Percentiles rank a stretch among this genome's conserved stretches.
phyloP scores from a whole-genome alignment of 352 stramenopile genomes.

The Phytophthora podocarpi region DNA sequence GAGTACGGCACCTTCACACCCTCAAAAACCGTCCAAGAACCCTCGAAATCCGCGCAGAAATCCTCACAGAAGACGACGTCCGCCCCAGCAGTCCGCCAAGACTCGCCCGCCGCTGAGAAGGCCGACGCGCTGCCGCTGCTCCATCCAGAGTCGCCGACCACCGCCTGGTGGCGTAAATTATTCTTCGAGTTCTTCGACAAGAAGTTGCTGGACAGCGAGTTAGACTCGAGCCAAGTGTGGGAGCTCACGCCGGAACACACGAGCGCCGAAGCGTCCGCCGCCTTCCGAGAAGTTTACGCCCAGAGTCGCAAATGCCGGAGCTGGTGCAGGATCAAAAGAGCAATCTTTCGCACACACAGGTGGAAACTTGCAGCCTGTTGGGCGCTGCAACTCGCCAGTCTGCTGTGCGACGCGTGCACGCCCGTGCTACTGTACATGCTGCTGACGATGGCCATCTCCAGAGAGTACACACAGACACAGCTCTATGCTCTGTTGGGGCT shows the following conservation, averaged over 20 bases:
- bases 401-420: conserved; percentile 42
- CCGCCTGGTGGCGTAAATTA: conserved; percentile 47
- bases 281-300: conserved; percentile 34
- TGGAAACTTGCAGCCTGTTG: conserved; percentile 41
- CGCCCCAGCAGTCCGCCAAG: neutral
- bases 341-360: conserved; percentile 39
- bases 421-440: conserved; percentile 55
- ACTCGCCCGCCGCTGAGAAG: neutral
- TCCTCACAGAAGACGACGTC: conserved; percentile 1
- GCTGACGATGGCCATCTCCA: conserved; percentile 38
- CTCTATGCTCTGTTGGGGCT: conserved; percentile 28
- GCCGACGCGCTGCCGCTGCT: conserved; percentile 11
- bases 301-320: neutral
- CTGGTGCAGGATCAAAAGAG: conserved; percentile 35
- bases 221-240: conserved; percentile 57
- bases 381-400: conserved; percentile 42
- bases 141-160: conserved; percentile 36
- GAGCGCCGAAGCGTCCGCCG: conserved; percentile 40
- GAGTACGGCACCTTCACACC: conserved; percentile 28
- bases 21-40: neutral
- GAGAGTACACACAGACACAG: conserved; percentile 28
- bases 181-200: conserved; percentile 49
- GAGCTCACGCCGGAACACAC: conserved; percentile 43
- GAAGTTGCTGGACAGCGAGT: conserved; percentile 25
- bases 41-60: neutral